These are phyloP conservation scores for Alternaria consortialis DNA, from an alignment of 2,329 filamentous ascomycete species.

Conservation along the genomic window DNA sequence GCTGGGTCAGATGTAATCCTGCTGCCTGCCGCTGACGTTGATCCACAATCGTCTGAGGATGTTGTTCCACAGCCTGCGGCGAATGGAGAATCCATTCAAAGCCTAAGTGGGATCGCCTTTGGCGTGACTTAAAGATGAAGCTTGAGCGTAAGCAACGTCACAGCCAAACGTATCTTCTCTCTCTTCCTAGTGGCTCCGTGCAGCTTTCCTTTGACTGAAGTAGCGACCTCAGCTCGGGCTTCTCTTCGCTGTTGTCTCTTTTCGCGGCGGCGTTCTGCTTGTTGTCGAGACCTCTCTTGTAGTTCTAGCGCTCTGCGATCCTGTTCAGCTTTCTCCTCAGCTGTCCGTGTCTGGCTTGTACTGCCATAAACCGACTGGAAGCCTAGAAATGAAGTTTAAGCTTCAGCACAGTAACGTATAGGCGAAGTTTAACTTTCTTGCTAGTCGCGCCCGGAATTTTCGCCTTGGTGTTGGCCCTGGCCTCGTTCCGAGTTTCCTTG, in stretches of 20 bases:
- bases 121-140: background rate
- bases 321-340: background rate
- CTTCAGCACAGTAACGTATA: constrained; percentile 1
- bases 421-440: constrained; percentile 3
- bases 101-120: background rate
- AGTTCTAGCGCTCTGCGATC: background rate
- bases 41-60: background rate
- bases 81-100: background rate
- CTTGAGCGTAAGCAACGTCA: background rate
- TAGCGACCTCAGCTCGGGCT: background rate
- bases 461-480: background rate
- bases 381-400: constrained; percentile 3
- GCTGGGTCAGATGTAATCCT: background rate
- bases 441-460: background rate
- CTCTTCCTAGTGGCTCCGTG: background rate
- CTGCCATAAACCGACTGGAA: background rate
- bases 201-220: background rate
- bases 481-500: background rate
- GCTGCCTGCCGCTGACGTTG: background rate
- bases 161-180: background rate
- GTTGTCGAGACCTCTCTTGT: background rate
- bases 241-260: background rate
- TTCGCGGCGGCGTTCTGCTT: background rate
- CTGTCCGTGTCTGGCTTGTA: background rate
- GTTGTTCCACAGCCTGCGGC: background rate